Evolutionary conservation across 768 basidiomycete genomes (phyloP), one percentile per base, ranked within the genome.

Genomic region (Auricularia auricula-judae): DNA sequence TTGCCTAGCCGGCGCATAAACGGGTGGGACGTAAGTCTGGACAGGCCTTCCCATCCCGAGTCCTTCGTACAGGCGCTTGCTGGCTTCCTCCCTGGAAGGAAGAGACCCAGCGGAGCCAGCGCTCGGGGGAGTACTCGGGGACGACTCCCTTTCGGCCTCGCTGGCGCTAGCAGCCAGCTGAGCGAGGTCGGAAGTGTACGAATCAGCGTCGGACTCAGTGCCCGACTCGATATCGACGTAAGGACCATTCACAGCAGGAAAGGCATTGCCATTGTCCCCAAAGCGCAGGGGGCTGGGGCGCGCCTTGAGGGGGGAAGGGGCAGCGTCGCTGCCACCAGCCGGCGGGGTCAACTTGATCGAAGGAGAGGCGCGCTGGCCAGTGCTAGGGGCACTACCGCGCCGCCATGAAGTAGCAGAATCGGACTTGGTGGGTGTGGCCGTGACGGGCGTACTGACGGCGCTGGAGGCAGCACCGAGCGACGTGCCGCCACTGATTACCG

Each of bases 1-100:
- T 75, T 86, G 71, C 80, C 85, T 83, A 78, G 81, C 77, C 74
- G 76, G 81, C 71, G 76, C 74, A 42, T 65, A 65, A 47, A 56
- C 61, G 33, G 63, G 56, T 8, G 64, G 65, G 54, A 64, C 53
- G 29, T 29, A 47, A 39, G 60, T 61, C 34, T 35, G 56, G 36
- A 76, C 78, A 34, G 88, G 83, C 65, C 90, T 83, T 44, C 90
- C 89, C 64, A 93, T 84, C n/a, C 91, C 89, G 47, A 94, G 82
- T 44, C 91, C 91, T 76, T 93, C 91, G 72, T 91, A 93, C 65
- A 91, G 75, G 77, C 89, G 91, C 84, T 91, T 93, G 47, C 86
- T 74, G 11, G 86, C 91, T 76, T 91, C 90, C 76, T 93, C 91
- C 77, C 91, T 87, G 73, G 88, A 42, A 42, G 39, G 87, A 67